These are phyloP conservation scores for Chaetomium cochliodes DNA, from an alignment of 495 filamentous ascomycete genomes.

Conservation along the genomic window DNA sequence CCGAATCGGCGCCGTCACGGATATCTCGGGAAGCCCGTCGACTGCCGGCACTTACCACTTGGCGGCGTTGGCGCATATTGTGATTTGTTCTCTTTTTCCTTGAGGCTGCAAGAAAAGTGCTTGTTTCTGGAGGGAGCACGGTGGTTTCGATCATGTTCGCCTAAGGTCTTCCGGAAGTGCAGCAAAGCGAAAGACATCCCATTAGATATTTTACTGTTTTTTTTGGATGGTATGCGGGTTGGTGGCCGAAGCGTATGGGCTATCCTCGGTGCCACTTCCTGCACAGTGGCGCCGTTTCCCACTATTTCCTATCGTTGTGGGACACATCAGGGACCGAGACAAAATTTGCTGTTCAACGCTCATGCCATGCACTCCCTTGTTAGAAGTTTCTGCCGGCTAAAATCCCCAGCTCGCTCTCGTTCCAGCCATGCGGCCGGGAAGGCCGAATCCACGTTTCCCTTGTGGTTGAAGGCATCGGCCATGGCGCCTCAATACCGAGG, in stretches of 20 bases:
- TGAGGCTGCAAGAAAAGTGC: background rate
- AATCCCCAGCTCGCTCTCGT: background rate
- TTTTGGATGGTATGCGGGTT: background rate
- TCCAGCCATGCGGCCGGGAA: background rate
- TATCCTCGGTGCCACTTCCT: background rate
- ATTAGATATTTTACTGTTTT: background rate
- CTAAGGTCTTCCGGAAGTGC: background rate
- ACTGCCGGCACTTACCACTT: conserved; percentile 16
- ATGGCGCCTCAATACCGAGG: background rate
- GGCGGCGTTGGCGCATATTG: background rate
- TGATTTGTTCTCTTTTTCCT: background rate
- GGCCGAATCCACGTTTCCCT: background rate
- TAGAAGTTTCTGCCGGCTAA: background rate
- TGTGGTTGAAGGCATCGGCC: too few relatives aligned
- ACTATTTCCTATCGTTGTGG: background rate
- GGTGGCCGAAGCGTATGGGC: background rate
- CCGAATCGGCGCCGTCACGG: conserved; percentile 20
- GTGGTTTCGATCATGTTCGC: background rate
- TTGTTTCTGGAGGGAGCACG: background rate
- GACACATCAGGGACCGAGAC: background rate
- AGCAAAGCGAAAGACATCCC: background rate
- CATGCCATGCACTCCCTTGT: background rate
- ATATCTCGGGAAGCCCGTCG: background rate
- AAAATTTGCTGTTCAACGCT: background rate
- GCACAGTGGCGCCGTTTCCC: background rate